phyloP scores from a whole-genome alignment of 2,329 filamentous ascomycete species.

The Penicillium sp. region DNA sequence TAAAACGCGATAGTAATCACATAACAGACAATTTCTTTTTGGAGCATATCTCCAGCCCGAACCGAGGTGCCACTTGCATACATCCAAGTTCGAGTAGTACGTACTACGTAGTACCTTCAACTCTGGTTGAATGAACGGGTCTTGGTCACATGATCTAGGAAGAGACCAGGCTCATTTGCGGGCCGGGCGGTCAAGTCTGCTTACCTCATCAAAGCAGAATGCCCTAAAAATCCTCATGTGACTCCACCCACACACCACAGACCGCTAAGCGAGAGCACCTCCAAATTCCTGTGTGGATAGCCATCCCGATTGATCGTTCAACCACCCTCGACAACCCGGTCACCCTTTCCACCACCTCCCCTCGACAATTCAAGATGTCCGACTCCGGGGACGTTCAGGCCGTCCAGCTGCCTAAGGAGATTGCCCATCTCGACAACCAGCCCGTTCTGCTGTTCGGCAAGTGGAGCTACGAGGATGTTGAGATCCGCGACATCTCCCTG shows the following conservation, averaged over 20 bases:
- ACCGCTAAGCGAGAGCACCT: slow-evolving; percentile 41
- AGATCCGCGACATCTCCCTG: slow-evolving; percentile 99
- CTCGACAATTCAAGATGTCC: slow-evolving; percentile 66
- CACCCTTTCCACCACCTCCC: slow-evolving; percentile 34
- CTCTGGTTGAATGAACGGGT: slow-evolving; percentile 4
- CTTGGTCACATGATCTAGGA: not conserved
- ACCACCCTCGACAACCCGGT: slow-evolving; percentile 37
- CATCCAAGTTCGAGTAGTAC: no score
- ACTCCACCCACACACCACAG: slow-evolving; percentile 27
- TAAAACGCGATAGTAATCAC: no score
- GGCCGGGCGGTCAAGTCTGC: slow-evolving; percentile 16
- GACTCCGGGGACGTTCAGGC: slow-evolving; percentile 80
- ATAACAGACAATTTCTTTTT: no score
- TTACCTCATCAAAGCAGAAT: slow-evolving; percentile 8
- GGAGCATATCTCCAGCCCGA: no score
- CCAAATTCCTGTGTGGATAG: slow-evolving; percentile 32
- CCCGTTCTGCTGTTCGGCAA: slow-evolving; percentile 98
- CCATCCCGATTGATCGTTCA: slow-evolving; percentile 34
- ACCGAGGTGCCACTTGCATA: no score
- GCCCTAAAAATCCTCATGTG: slow-evolving; percentile 30
- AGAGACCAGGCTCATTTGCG: slow-evolving; percentile 22
- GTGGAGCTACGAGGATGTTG: slow-evolving; percentile 97
- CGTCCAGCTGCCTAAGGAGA: slow-evolving; percentile 85
- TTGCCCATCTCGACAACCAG: slow-evolving; percentile 65
- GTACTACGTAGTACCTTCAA: no score